phyloP scores from a whole-genome alignment of 2,329 filamentous ascomycete species.

The Aspergillus brasiliensis region DNA sequence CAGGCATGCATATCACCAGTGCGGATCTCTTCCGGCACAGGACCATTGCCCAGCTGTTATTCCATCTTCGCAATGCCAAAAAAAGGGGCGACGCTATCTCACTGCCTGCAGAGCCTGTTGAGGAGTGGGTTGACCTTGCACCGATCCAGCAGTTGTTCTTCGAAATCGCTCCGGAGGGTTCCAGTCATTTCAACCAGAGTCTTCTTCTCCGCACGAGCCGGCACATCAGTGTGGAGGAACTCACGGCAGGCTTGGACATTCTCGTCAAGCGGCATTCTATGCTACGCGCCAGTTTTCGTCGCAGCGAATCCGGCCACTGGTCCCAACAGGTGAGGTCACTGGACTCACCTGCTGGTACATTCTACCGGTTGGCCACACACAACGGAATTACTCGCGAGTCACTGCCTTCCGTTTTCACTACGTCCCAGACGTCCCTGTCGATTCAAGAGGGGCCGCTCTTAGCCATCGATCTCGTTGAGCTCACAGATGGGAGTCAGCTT shows the following conservation, averaged over 20 bases:
- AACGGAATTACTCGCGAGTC: neutral
- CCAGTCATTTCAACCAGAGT: neutral
- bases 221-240: neutral
- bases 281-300: constrained; percentile 15
- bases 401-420: neutral
- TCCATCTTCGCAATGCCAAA: neutral
- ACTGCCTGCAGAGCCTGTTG: neutral
- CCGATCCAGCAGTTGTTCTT: constrained; percentile 7
- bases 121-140: neutral
- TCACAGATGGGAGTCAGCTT: neutral
- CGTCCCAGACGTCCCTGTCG: neutral
- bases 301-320: neutral
- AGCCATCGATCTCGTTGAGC: neutral
- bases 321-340: neutral
- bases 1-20: constrained; percentile 8
- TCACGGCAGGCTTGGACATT: neutral
- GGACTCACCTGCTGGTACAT: neutral
- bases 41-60: neutral
- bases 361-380: neutral
- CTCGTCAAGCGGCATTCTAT: constrained; percentile 14
- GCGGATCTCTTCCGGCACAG: neutral
- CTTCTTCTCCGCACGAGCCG: neutral
- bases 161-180: neutral
- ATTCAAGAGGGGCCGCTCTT: constrained; percentile 3
- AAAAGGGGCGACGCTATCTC: too few species aligned